Conservation (phyloP, 1,284 basidiomycete species). For the Schizophyllum amplum region DNA sequence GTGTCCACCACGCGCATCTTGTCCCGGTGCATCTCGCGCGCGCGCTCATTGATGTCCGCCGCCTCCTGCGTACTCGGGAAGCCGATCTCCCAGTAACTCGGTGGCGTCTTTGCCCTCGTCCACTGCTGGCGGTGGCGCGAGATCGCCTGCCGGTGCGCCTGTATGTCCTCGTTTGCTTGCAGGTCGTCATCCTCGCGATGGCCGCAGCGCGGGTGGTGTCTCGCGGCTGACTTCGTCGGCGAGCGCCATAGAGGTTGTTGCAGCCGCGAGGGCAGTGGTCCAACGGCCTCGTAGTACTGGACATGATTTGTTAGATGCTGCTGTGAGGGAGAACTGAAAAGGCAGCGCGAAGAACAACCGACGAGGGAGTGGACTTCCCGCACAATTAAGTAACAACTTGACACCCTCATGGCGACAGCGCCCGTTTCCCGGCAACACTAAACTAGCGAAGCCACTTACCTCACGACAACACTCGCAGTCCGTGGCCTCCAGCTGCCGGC, state of each 20-base stretch:
- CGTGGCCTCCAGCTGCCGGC: conserved; percentile 62
- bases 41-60: conserved; percentile 62
- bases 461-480: conserved; percentile 84
- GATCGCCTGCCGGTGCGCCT: conserved; percentile 63
- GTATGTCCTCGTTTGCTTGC: conserved; percentile 17
- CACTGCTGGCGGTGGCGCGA: conserved; percentile 75
- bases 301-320: not conserved
- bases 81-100: conserved; percentile 82
- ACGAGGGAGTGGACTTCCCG: too few species aligned
- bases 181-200: conserved; percentile 9
- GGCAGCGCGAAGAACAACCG: too few species aligned
- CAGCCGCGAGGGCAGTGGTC: conserved; percentile 56
- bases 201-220: conserved; percentile 16
- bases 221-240: conserved; percentile 32
- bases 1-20: conserved; percentile 49
- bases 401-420: too few species aligned
- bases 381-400: too few species aligned
- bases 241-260: conserved; percentile 66
- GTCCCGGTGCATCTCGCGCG: conserved; percentile 60
- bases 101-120: conserved; percentile 69
- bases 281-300: conserved; percentile 77
- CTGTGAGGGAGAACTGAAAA: too few species aligned
- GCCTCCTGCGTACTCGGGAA: conserved; percentile 84
- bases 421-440: too few species aligned
- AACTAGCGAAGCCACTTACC: conserved; percentile 34